Base-by-base conservation (phyloP, 371 early-diverging fungal species). In the Parasitella parasitica region DNA sequence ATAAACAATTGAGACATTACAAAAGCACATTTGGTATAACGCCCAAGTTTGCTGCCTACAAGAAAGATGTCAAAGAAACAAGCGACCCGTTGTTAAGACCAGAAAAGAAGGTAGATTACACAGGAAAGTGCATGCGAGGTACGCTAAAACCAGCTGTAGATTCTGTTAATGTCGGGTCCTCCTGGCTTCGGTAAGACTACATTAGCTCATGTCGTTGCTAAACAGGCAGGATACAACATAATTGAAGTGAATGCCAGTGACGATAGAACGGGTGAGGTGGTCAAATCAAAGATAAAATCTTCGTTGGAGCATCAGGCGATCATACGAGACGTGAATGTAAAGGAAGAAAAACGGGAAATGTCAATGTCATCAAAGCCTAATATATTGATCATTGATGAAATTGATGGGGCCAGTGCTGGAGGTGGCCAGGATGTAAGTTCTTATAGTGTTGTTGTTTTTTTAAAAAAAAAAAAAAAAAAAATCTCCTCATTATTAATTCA, bases 161-260 rank as follows among this genome's bases (percentile, higher is more conserved):
- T 99, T 18, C 73, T 97, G 26, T 67, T 99, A n/a, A 63, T 99
- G 20, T 85, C 94, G 6, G 99, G 99, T 0, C 93, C 95, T 16
- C 97, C 99, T 1, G 99, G 99, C 0, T 82, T 97, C 52, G 99
- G 99, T 57, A 99, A 99, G 73, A 99, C 99, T 0, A 98, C 99
- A 0, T 77, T 99, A 63, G 99, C 97, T 0, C 96, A 97, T 73
- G 88, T 99, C 1, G 85, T 94, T 43, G 97, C 97, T 0, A 82
- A 84, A 41, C 95, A 96, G 64, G 87, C 92, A n/a, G 97, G 97
- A 1, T 95, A 98, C 69, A 86, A 92, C 43, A 74, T 92, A 3
- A 77, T 97, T 16, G 99, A 99, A 79, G 90, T 99, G 71, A 99
- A 99, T 77, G 99, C 99, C 4, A 94, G 97, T 83, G 99, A 98